Evolutionary conservation across 169 alveolate species (phyloP).

Genomic region (Plasmodium chabaudi): DNA sequence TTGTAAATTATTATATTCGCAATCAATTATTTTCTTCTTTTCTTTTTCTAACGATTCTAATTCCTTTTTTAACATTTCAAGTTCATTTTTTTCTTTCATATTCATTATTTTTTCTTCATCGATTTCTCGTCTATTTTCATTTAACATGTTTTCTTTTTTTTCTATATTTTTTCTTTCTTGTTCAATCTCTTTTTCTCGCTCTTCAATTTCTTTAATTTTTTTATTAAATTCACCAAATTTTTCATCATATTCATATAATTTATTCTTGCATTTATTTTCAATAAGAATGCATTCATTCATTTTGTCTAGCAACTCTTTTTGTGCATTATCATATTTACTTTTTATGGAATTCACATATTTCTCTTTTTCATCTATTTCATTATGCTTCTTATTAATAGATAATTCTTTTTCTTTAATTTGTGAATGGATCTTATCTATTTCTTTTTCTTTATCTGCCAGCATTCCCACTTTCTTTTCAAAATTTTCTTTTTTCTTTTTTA

Average conservation of each 20-base stretch:
- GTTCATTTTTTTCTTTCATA: conserved; percentile 69
- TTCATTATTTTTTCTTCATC: conserved; percentile 54
- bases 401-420: conserved; percentile 64
- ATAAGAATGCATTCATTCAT: conserved; percentile 72
- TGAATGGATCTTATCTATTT: conserved; percentile 65
- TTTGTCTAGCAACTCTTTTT: conserved; percentile 56
- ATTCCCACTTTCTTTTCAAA: conserved; percentile 73
- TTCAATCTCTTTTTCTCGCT: conserved; percentile 60
- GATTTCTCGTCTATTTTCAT: conserved; percentile 43
- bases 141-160: conserved; percentile 60
- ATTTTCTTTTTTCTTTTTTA: conserved; percentile 63
- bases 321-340: conserved; percentile 64
- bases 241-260: conserved; percentile 73
- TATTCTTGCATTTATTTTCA: conserved; percentile 71
- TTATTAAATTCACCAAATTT: conserved; percentile 66
- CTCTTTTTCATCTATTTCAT: conserved; percentile 67
- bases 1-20: conserved; percentile 66
- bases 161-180: conserved; percentile 60
- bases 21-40: conserved; percentile 58
- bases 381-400: conserved; percentile 32
- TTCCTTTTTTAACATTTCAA: conserved; percentile 64
- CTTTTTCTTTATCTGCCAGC: conserved; percentile 72
- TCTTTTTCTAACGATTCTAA: conserved; percentile 70
- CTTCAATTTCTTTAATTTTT: conserved; percentile 73
- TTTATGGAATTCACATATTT: conserved; percentile 67